Evolutionary conservation across 208 protist species (phyloP).

Genomic region (Trypanosoma grayi): DNA sequence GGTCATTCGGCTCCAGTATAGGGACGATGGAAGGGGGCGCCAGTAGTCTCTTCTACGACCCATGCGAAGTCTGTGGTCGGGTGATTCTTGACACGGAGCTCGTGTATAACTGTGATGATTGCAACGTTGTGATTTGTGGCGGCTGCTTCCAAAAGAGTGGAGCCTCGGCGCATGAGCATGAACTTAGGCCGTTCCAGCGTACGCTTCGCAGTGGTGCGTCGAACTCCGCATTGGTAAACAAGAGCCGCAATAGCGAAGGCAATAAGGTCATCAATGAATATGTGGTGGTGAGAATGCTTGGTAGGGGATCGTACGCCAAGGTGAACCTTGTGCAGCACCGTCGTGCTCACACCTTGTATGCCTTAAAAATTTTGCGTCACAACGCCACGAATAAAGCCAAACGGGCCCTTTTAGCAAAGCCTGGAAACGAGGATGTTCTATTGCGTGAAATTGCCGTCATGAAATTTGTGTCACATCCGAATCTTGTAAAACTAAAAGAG

Average conservation of each 20-base stretch:
- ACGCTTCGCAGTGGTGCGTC: slow-evolving; percentile 32
- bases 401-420: slow-evolving; percentile 6
- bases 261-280: slow-evolving; percentile 93
- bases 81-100: slow-evolving; percentile 64
- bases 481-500: slow-evolving; percentile 94
- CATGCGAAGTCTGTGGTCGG: slow-evolving; percentile 52
- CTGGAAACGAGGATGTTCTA: slow-evolving; percentile 47
- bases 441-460: slow-evolving; percentile 95
- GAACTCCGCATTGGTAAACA: slow-evolving; percentile 45
- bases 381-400: slow-evolving; percentile 21
- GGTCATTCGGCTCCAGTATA: slow-evolving; percentile 38
- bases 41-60: slow-evolving; percentile 76
- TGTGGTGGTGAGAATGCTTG: slow-evolving; percentile 72
- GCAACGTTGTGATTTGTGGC: slow-evolving; percentile 64
- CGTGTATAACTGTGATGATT: slow-evolving; percentile 72
- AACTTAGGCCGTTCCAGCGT: slow-evolving; percentile 58
- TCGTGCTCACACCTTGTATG: slow-evolving; percentile 58
- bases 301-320: slow-evolving; percentile 80
- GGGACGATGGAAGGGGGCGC: slow-evolving; percentile 26
- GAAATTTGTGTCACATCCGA: slow-evolving; percentile 95
- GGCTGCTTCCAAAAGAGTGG: slow-evolving; percentile 36
- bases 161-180: slow-evolving; percentile 43
- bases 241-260: slow-evolving; percentile 62
- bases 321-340: slow-evolving; percentile 88
- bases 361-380: slow-evolving; percentile 75